phyloP scores from a whole-genome alignment of 352 stramenopile genomes.

The Phytophthora parvispora region DNA sequence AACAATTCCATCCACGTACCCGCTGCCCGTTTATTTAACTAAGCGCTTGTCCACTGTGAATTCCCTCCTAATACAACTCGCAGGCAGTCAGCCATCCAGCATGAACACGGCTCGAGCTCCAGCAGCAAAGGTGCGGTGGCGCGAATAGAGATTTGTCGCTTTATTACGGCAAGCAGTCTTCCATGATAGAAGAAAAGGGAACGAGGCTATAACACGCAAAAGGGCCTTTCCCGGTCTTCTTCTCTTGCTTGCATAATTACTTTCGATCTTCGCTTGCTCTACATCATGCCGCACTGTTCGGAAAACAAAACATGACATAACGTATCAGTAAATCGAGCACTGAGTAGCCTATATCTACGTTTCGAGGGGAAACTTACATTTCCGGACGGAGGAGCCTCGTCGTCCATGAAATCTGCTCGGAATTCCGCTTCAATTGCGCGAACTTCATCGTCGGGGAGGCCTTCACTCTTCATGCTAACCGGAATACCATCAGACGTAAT shows the following conservation, averaged over 20 bases:
- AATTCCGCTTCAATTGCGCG: conserved; percentile 68
- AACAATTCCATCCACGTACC: not conserved
- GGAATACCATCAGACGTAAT: conserved; percentile 71
- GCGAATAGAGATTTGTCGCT: conserved; percentile 5
- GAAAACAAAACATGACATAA: conserved; percentile 14
- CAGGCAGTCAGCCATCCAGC: not conserved
- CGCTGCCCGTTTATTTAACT: not conserved
- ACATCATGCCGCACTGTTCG: conserved; percentile 44
- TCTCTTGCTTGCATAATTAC: conserved; percentile 26
- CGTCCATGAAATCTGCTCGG: conserved; percentile 59
- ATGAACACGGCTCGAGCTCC: not conserved
- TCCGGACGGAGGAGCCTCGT: conserved; percentile 58
- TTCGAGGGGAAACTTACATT: conserved; percentile 41
- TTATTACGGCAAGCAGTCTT: conserved; percentile 39
- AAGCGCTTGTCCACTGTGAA: not conserved
- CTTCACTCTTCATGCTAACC: conserved; percentile 74
- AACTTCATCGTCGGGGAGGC: conserved; percentile 67
- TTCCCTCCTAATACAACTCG: not conserved
- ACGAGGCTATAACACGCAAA: conserved; percentile 19
- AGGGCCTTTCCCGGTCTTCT: conserved; percentile 12
- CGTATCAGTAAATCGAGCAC: conserved; percentile 4
- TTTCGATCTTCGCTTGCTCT: conserved; percentile 16
- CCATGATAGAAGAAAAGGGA: conserved; percentile 17
- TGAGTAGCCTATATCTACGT: not conserved
- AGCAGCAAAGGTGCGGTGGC: not conserved